These are phyloP conservation scores for Acanthamoeba castellanii DNA, from an alignment of 208 protist species.

Conservation along the genomic window DNA sequence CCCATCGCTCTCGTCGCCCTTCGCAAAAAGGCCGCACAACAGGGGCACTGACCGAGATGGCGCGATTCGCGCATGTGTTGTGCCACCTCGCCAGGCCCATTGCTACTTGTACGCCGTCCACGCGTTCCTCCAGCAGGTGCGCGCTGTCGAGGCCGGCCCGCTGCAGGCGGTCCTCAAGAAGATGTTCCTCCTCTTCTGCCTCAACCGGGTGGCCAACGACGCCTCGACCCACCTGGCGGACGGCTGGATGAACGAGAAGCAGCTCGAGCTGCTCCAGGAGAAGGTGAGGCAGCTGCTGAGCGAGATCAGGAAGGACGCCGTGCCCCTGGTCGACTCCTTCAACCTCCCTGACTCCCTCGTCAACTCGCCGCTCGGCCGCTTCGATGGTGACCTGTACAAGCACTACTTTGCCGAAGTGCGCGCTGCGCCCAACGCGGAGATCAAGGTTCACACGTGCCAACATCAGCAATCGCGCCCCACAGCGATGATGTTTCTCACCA, in stretches of 20 bases:
- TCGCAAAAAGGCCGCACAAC: neutral
- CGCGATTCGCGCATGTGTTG: neutral
- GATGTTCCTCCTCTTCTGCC: constrained; percentile 59
- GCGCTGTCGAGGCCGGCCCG: neutral
- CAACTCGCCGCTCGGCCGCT: constrained; percentile 68
- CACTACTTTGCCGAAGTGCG: constrained; percentile 24
- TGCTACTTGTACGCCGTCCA: constrained; percentile 46
- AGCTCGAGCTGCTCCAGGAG: constrained; percentile 51
- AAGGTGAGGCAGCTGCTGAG: constrained; percentile 56
- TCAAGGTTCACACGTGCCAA: neutral
- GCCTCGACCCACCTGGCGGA: constrained; percentile 13
- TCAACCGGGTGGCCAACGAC: constrained; percentile 31
- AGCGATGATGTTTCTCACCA: neutral
- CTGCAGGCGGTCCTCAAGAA: constrained; percentile 1
- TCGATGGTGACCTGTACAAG: constrained; percentile 71
- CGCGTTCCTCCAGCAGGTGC: constrained; percentile 40
- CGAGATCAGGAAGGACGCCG: constrained; percentile 58
- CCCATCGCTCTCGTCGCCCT: neutral
- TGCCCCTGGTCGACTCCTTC: constrained; percentile 71
- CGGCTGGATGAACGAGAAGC: constrained; percentile 64
- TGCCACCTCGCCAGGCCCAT: neutral
- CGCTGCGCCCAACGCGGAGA: neutral
- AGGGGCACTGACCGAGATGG: neutral
- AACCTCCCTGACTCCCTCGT: constrained; percentile 59
- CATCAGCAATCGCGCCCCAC: neutral